phyloP scores from a whole-genome alignment of 805 yeast genomes.

The Schizosaccharomyces octosporus region DNA sequence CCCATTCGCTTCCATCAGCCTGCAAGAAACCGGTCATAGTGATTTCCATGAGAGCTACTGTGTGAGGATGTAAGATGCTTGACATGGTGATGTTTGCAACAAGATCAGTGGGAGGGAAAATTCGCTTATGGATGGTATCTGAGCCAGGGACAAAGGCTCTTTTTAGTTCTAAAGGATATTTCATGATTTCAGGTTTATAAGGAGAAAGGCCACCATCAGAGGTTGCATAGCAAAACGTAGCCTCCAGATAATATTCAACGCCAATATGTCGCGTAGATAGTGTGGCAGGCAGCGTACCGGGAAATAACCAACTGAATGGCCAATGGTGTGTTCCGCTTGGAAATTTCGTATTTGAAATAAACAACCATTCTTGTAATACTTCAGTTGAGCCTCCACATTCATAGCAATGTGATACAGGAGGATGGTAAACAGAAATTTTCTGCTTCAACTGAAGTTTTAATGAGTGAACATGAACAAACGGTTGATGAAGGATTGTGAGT shows the following conservation, averaged over 20 bases:
- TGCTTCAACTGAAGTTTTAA: constrained; percentile 51
- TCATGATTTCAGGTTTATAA: constrained; percentile 10
- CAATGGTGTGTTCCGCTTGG: constrained; percentile 57
- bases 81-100: constrained; percentile 75
- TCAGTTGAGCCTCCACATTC: constrained; percentile 31
- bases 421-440: constrained; percentile 36
- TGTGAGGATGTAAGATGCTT: constrained; percentile 67
- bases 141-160: constrained; percentile 62
- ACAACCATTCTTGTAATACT: constrained; percentile 71
- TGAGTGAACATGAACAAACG: constrained; percentile 22
- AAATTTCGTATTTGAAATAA: constrained; percentile 33
- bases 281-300: constrained; percentile 73
- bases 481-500: constrained; percentile 23
- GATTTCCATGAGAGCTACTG: constrained; percentile 62
- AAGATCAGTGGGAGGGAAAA: constrained; percentile 86
- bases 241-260: constrained; percentile 56
- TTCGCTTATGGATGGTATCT: constrained; percentile 65
- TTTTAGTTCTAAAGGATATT: constrained; percentile 41
- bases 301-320: constrained; percentile 73
- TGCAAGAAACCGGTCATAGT: constrained; percentile 29
- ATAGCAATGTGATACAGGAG: constrained; percentile 36
- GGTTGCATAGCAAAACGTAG: constrained; percentile 11
- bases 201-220: neutral
- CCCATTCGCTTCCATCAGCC: neutral
- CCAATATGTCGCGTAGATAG: constrained; percentile 33